These are phyloP conservation scores for Lichtheimia hyalospora DNA, from an alignment of 371 early-diverging fungal species.

Conservation along the genomic window DNA sequence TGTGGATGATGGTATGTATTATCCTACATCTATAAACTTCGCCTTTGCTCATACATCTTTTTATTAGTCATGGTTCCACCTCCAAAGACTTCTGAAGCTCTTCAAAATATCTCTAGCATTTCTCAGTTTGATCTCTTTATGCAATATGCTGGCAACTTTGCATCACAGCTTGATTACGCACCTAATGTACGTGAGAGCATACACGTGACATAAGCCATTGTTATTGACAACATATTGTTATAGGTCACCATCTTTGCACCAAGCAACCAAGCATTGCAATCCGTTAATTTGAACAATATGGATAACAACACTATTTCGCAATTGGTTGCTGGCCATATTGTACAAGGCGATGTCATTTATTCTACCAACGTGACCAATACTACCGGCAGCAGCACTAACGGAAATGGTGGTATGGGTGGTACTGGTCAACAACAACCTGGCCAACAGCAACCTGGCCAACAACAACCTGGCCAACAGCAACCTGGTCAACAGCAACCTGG, in stretches of 20 bases:
- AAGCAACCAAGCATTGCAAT: slow-evolving; percentile 18
- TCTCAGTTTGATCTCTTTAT: slow-evolving; percentile 12
- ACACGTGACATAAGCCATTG: neutral
- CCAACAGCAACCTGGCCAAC: neutral
- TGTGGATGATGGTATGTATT: slow-evolving; percentile 31
- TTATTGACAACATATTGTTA: neutral
- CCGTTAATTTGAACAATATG: neutral
- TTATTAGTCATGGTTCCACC: slow-evolving; percentile 36
- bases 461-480: neutral
- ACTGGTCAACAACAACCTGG: neutral
- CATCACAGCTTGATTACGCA: slow-evolving; percentile 14
- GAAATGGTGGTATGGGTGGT: neutral
- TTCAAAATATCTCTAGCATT: slow-evolving; percentile 14
- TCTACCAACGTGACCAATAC: slow-evolving; percentile 12
- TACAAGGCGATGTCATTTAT: slow-evolving; percentile 7
- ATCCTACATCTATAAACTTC: neutral
- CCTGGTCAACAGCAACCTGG: neutral
- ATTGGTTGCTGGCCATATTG: slow-evolving; percentile 10
- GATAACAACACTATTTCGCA: slow-evolving; percentile 1
- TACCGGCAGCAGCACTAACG: neutral
- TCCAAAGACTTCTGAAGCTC: slow-evolving; percentile 15
- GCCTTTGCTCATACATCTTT: neutral
- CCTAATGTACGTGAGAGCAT: slow-evolving; percentile 25
- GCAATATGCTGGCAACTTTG: slow-evolving; percentile 8
- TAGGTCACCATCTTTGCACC: slow-evolving; percentile 47